Base-by-base conservation (phyloP, 2,329 filamentous ascomycete species). In the Arthrobotrys sinensis region DNA sequence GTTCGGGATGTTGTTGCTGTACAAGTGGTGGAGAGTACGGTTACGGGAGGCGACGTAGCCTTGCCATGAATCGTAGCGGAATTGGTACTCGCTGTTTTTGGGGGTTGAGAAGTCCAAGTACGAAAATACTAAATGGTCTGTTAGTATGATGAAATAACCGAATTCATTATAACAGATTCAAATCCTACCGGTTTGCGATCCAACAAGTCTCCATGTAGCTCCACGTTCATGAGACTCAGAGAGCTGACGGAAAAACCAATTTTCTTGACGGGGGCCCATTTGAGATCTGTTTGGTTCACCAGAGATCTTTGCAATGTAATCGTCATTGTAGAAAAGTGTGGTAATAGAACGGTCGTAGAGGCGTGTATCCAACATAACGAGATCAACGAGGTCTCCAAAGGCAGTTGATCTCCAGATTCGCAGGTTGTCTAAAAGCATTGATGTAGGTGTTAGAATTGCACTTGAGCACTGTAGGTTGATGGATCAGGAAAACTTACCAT, bases 201-300 rank as follows among this genome's bases (percentile, higher is more conserved):
- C 91, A 50, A 94, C 87, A 16, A 94, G 83, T 46, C 91, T 87
- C 92, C 92, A 94, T 0, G 88, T 87, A 0, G 91, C 90, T 24
- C 89, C 90, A n/a, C 91, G 88, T 14, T 88, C 81, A 12, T 88
- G 86, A 0, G 90, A 91, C 63, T 87, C 83, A 3, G 86, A 86
- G 3, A 92, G 85, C 48, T 86, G 85, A 57, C 86, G 86, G 83
- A 91, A 92, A 84, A 93, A 91, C 92, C 92, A 94, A 80, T 89
- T 88, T 83, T 94, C 92, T 82, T 94, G 92, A 11, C 88, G 88
- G 0, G 87, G 85, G 1, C 92, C 92, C 91, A 94, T 93, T 80
- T 94, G 84, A 0, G 88, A 88, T 3, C 92, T 88, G 4, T 89
- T 88, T 1, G 90, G 89, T 70, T 93, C 91, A 80, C 93, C 88